These are phyloP conservation scores for Pelargonium fulgidum DNA, from an alignment of 441 rosid genomes.

Conservation along the genomic window DNA sequence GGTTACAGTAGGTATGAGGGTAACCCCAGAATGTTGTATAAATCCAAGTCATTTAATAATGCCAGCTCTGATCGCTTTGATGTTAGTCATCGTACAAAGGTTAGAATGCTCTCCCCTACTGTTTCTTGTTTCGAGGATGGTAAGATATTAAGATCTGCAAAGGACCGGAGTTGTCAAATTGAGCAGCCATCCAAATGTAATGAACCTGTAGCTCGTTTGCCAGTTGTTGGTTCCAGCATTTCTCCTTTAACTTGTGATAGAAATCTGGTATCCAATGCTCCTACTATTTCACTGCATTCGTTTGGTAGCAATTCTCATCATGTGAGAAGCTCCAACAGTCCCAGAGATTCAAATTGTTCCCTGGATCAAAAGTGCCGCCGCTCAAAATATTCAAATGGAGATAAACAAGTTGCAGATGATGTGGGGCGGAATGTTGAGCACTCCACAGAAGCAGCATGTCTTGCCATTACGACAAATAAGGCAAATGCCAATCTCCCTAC, in stretches of 20 bases:
- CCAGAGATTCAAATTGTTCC: conserved; percentile 11
- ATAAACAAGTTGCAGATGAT: conserved; percentile 5
- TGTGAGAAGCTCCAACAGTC: conserved; percentile 8
- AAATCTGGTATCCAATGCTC: background rate
- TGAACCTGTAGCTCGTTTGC: background rate
- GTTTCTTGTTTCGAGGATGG: conserved; percentile 15
- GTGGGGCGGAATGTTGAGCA: conserved; percentile 16
- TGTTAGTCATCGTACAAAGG: conserved; percentile 11
- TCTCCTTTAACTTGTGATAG: conserved; percentile 12
- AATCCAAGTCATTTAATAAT: conserved; percentile 23
- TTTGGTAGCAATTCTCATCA: conserved; percentile 12
- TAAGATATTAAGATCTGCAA: conserved; percentile 18
- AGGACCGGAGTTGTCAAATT: conserved; percentile 2
- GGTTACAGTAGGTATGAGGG: conserved; percentile 15
- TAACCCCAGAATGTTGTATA: conserved; percentile 11
- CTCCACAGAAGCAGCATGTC: conserved; percentile 2
- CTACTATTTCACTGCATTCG: conserved; percentile 7
- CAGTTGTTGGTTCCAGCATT: background rate
- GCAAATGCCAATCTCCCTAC: conserved; percentile 8
- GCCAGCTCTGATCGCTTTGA: conserved; percentile 10
- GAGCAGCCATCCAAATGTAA: conserved; percentile 2
- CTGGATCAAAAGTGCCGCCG: background rate
- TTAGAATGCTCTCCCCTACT: conserved; percentile 8
- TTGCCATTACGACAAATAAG: conserved; percentile 2
- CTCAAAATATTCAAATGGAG: conserved; percentile 6